Conservation (phyloP, 1,284 basidiomycete genomes). For the Cryptococcus jaspeensis region DNA sequence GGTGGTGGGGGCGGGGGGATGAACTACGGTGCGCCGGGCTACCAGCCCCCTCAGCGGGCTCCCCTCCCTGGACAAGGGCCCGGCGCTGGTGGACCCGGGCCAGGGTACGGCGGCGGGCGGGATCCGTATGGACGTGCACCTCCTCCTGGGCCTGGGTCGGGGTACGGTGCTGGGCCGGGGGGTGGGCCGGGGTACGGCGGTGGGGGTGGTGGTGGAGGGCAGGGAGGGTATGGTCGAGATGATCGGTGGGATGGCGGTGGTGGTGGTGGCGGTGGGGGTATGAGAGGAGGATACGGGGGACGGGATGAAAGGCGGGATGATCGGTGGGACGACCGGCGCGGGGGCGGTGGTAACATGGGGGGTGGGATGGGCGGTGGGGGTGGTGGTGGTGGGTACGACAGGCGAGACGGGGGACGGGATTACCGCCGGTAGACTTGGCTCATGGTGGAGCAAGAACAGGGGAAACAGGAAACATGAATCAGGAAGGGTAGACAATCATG, state of each 20-base stretch:
- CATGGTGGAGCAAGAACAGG: neutral
- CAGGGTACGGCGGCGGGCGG: too few species aligned
- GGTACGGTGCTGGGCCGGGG: slow-evolving; percentile 4
- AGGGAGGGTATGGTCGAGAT: neutral
- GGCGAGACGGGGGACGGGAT: neutral
- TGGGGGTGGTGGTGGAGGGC: neutral
- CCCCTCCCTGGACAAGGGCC: too few species aligned
- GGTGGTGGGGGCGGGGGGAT: neutral
- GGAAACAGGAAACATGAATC: neutral
- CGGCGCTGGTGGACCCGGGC: too few species aligned
- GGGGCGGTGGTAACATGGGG: neutral
- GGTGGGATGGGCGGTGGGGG: slow-evolving; percentile 1
- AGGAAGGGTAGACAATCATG: neutral
- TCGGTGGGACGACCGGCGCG: too few species aligned
- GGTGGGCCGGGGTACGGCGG: neutral
- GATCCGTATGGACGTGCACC: slow-evolving; percentile 7
- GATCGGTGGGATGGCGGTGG: neutral
- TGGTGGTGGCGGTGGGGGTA: slow-evolving; percentile 1
- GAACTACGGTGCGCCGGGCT: neutral
- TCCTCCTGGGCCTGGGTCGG: slow-evolving; percentile 4
- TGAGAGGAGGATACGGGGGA: slow-evolving; percentile 9
- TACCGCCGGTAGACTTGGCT: slow-evolving; percentile 9
- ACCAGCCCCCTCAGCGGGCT: too few species aligned
- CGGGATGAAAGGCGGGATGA: neutral
- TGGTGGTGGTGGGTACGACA: neutral